Conservation (phyloP, 2,329 filamentous ascomycete species). For the Cladosporium sp. region DNA sequence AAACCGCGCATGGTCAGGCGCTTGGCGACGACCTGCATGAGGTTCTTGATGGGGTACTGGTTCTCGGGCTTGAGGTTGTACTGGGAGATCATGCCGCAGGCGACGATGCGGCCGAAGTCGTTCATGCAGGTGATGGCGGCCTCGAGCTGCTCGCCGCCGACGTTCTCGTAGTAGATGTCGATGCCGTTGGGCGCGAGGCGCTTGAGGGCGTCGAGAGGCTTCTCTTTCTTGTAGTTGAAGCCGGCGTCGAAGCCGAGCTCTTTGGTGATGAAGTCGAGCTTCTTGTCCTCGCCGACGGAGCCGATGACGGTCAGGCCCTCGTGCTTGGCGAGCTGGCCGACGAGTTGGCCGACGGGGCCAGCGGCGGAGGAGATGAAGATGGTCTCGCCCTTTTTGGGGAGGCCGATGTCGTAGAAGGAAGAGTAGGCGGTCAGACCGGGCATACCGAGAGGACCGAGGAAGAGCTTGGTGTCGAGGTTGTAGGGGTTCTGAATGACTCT, state of each 20-base stretch:
- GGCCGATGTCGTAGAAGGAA: constrained; percentile 71
- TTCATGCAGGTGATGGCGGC: constrained; percentile 67
- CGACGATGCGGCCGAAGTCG: constrained; percentile 64
- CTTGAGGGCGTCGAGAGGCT: constrained; percentile 64
- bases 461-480: constrained; percentile 65
- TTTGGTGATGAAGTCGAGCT: constrained; percentile 22
- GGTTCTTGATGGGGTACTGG: constrained; percentile 65
- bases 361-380: constrained; percentile 80
- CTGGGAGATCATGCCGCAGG: constrained; percentile 68
- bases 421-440: constrained; percentile 74
- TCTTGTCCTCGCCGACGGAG: constrained; percentile 72
- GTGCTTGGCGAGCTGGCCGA: constrained; percentile 80
- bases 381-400: constrained; percentile 74
- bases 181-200: constrained; percentile 74
- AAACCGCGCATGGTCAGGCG: constrained; percentile 73
- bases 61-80: constrained; percentile 67
- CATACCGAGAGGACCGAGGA: constrained; percentile 74
- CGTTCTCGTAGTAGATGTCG: constrained; percentile 83
- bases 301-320: constrained; percentile 79
- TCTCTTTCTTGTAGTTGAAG: constrained; percentile 89
- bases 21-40: constrained; percentile 66
- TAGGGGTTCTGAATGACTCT: constrained; percentile 68
- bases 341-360: constrained; percentile 79
- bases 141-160: constrained; percentile 70
- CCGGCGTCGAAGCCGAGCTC: constrained; percentile 75